These are phyloP conservation scores for Breynia disticha DNA, from an alignment of 441 rosid species.

Conservation along the genomic window DNA sequence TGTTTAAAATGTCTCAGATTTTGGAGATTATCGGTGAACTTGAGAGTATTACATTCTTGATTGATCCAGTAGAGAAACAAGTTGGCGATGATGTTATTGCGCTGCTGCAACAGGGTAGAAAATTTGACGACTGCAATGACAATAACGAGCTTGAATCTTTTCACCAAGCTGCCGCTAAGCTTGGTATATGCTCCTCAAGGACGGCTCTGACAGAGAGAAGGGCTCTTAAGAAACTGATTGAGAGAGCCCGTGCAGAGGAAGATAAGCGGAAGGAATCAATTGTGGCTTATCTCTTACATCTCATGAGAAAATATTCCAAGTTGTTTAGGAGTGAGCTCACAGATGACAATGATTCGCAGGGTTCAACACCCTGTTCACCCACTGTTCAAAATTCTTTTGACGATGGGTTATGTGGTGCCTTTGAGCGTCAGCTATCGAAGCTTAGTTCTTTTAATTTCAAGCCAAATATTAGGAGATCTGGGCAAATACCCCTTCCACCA, in stretches of 20 bases:
- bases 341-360: slow-evolving; percentile 92
- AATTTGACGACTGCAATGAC: slow-evolving; percentile 52
- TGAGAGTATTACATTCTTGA: slow-evolving; percentile 48
- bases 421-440: slow-evolving; percentile 82
- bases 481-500: slow-evolving; percentile 69
- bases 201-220: slow-evolving; percentile 89
- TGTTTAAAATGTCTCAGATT: slow-evolving; percentile 45
- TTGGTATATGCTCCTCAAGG: slow-evolving; percentile 84
- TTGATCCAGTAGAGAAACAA: slow-evolving; percentile 79
- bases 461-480: slow-evolving; percentile 50
- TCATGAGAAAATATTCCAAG: slow-evolving; percentile 94
- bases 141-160: slow-evolving; percentile 73
- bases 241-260: slow-evolving; percentile 90
- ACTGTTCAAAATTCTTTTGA: slow-evolving; percentile 49
- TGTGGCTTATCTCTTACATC: slow-evolving; percentile 85
- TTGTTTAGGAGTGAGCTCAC: slow-evolving; percentile 72
- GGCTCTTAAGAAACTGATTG: slow-evolving; percentile 85
- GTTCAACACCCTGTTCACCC: slow-evolving; percentile 88
- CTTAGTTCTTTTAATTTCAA: slow-evolving; percentile 67
- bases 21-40: slow-evolving; percentile 74
- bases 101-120: slow-evolving; percentile 86
- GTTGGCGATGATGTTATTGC: slow-evolving; percentile 83
- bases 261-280: slow-evolving; percentile 96
- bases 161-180: slow-evolving; percentile 71
- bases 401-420: slow-evolving; percentile 39